Percentiles rank a stretch among this genome's conserved stretches.
phyloP scores from a whole-genome alignment of 2,329 filamentous ascomycete genomes.

The Xylaria sp. region DNA sequence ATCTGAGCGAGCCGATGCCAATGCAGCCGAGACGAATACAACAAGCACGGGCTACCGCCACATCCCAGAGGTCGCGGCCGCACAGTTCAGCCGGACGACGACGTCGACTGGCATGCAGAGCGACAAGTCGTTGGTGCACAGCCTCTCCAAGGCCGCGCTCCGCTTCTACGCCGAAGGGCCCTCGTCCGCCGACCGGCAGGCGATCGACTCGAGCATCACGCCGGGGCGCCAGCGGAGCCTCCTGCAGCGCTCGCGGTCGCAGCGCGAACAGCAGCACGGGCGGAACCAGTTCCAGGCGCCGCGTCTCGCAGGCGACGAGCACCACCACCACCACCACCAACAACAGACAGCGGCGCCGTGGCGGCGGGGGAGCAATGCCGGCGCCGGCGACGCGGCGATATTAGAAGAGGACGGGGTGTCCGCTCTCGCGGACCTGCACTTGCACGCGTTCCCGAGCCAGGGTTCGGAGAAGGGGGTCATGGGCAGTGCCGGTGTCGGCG shows the following conservation, averaged over 20 bases:
- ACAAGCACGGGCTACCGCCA: slow-evolving; percentile 55
- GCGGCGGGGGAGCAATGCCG: slow-evolving; percentile 16
- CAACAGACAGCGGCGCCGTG: slow-evolving; percentile 10
- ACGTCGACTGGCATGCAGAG: slow-evolving; percentile 56
- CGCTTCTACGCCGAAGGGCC: slow-evolving; percentile 54
- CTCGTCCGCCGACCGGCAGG: slow-evolving; percentile 41
- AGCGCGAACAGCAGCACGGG: slow-evolving; percentile 54
- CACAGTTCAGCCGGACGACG: slow-evolving; percentile 66
- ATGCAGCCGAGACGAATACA: slow-evolving; percentile 14
- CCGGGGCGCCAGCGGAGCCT: slow-evolving; percentile 53
- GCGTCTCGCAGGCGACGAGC: background rate
- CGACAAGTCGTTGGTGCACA: slow-evolving; percentile 54
- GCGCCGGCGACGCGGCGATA: slow-evolving; percentile 34
- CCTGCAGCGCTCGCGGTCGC: slow-evolving; percentile 54
- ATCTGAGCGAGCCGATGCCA: background rate
- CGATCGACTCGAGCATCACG: slow-evolving; percentile 47
- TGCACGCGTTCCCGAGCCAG: slow-evolving; percentile 25
- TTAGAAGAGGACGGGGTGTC: slow-evolving; percentile 35
- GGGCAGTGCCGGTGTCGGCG: background rate
- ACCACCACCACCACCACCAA: slow-evolving; percentile 35
- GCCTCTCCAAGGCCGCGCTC: slow-evolving; percentile 56
- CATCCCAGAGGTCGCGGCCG: slow-evolving; percentile 64
- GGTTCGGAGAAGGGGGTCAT: background rate
- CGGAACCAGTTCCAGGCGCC: slow-evolving; percentile 58
- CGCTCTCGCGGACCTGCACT: slow-evolving; percentile 31